Base-by-base conservation (phyloP, 176 grass and related monocot species). In the Miscanthus lutarioriparius region DNA sequence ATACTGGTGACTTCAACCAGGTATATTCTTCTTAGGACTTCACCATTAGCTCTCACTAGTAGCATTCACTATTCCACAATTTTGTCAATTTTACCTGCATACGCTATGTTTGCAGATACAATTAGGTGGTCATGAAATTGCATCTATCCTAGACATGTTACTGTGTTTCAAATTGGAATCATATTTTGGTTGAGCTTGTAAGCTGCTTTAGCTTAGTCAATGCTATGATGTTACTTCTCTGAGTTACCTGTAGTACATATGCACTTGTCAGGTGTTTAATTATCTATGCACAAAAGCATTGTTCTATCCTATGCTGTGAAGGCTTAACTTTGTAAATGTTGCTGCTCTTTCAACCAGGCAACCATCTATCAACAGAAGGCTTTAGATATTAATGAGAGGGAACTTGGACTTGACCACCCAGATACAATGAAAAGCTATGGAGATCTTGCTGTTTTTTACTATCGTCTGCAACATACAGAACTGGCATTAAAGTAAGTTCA, bases 361-460 rank as follows among this genome's bases (percentile, higher is more conserved):
- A 95, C 96, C 66, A 95, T 98, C 75, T 98, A 98, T 86, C 96
- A 98, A 82, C 93, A 98, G 76, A 98, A 98, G 65, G 96, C 96
- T 85, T 85, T 98, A 76, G 93, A 98, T 92, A 95, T 98, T 72
- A 98, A 98, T 61, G 96, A 95, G 86, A 95, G 96, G 71, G 96
- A 98, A 92, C 91, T 98, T 82, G 96, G 96, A 72, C 91, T 98
- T 85, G 96, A 98, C 90, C 96, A 98, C 73, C 93, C 96, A 89
- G 96, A 98, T 88, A 98, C 96, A 49, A 98, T 98, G 96, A 98
- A 98, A 93, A 98, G 96, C 91, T 98, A 98, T 49, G 96, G 96
- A 53, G 96, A 98, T 84, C 96, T 98, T 78, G 96, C 96, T 54
- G 96, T 98, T 94, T 98, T 98, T 78, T 98, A 98, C 64, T 98